Evolutionary conservation across 202 grass and related monocot genomes (phyloP).

Genomic region (Brachypodium distachyon): DNA sequence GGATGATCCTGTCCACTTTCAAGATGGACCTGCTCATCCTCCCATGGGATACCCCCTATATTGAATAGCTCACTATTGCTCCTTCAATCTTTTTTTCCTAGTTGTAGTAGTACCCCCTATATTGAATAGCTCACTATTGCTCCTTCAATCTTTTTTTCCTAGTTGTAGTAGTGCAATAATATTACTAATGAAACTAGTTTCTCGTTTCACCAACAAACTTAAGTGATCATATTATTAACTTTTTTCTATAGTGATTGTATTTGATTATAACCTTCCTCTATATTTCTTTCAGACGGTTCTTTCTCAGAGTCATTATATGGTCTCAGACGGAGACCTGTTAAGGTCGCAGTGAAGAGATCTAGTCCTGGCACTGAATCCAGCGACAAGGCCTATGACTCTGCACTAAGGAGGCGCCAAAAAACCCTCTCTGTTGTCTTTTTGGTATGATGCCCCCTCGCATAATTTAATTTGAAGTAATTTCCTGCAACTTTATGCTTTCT

Average conservation of each 20-base stretch:
- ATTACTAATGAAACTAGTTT: background rate
- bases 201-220: background rate
- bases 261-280: background rate
- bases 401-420: conserved; percentile 80
- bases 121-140: background rate
- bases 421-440: conserved; percentile 76
- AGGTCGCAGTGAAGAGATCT: conserved; percentile 43
- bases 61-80: background rate
- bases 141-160: background rate
- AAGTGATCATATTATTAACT: background rate
- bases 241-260: background rate
- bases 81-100: background rate
- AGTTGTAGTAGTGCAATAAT: background rate
- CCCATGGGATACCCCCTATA: background rate
- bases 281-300: conserved; percentile 82
- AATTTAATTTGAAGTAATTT: background rate
- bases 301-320: conserved; percentile 98
- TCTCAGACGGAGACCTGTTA: conserved; percentile 70
- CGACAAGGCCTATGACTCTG: conserved; percentile 51
- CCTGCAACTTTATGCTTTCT: background rate
- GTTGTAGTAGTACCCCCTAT: background rate
- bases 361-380: conserved; percentile 43
- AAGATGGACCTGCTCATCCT: background rate
- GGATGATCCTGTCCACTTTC: background rate
- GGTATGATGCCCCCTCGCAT: conserved; percentile 38